Evolutionary conservation across 164 flowering plant genomes (phyloP).

Genomic region (Berberis vulgaris): DNA sequence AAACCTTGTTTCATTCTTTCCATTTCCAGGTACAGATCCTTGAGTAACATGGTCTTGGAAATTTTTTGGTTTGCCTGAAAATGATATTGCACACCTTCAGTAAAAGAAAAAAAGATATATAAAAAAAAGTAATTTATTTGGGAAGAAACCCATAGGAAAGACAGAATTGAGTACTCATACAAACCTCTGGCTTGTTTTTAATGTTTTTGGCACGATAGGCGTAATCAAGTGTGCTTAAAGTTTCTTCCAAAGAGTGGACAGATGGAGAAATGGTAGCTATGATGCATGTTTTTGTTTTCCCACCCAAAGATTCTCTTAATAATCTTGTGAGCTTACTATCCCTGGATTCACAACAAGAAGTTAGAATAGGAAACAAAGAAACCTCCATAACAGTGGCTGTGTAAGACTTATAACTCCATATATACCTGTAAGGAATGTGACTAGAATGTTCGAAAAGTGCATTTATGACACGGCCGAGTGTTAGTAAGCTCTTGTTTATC

Average conservation of each 20-base stretch:
- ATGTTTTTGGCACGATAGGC: conserved; percentile 78
- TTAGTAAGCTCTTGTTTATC: conserved; percentile 86
- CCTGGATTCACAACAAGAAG: conserved; percentile 19
- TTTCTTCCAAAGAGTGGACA: conserved; percentile 61
- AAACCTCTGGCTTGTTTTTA: conserved; percentile 80
- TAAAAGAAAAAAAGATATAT: not conserved
- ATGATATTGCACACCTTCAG: not conserved
- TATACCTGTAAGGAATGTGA: conserved; percentile 77
- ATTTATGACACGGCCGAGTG: conserved; percentile 83
- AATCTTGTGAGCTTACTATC: conserved; percentile 80
- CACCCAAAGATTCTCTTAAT: conserved; percentile 73
- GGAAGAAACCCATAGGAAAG: not conserved
- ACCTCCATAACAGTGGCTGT: not conserved
- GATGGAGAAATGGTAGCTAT: conserved; percentile 82
- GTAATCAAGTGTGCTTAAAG: conserved; percentile 75
- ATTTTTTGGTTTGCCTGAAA: conserved; percentile 75
- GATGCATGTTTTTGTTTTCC: conserved; percentile 80
- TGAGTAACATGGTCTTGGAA: conserved; percentile 55
- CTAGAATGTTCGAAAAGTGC: conserved; percentile 82
- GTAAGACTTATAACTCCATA: too few species aligned
- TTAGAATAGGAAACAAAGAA: not conserved
- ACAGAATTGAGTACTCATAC: conserved; percentile 3
- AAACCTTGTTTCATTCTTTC: conserved; percentile 83
- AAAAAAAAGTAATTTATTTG: not conserved
- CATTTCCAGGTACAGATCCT: conserved; percentile 65